These are phyloP conservation scores for Strobilomyces dryophilus DNA, from an alignment of 768 basidiomycete species.

Conservation along the genomic window DNA sequence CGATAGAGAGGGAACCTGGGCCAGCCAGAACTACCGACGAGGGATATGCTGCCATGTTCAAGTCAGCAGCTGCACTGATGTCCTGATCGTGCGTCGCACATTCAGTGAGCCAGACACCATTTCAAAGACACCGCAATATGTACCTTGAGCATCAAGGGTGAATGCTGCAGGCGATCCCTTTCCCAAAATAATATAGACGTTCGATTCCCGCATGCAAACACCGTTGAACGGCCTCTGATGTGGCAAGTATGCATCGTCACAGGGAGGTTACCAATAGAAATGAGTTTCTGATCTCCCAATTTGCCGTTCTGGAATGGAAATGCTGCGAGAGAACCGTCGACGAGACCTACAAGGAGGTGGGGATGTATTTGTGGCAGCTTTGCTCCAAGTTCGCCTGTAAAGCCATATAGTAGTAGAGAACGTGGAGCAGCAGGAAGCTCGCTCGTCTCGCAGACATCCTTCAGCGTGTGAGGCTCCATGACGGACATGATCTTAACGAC, in stretches of 20 bases:
- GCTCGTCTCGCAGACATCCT: constrained; percentile 23
- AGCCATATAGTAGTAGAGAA: constrained; percentile 53
- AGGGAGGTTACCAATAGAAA: constrained; percentile 64
- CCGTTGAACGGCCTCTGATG: constrained; percentile 48
- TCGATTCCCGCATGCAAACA: constrained; percentile 71
- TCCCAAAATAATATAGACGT: constrained; percentile 69
- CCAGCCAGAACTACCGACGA: constrained; percentile 59
- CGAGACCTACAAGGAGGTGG: constrained; percentile 69
- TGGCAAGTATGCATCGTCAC: constrained; percentile 54
- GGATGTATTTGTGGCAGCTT: constrained; percentile 38
- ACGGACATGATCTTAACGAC: constrained; percentile 52
- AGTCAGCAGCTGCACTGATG: constrained; percentile 44
- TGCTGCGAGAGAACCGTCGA: constrained; percentile 66
- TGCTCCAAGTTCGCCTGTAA: constrained; percentile 39
- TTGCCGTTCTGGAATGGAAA: constrained; percentile 42
- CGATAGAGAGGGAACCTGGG: constrained; percentile 54
- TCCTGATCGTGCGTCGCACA: constrained; percentile 35
- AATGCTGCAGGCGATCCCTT: constrained; percentile 57
- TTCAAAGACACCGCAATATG: constrained; percentile 1
- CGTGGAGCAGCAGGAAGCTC: constrained; percentile 42
- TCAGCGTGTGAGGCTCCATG: constrained; percentile 14
- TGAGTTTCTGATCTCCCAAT: constrained; percentile 49
- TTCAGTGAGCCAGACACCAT: background rate
- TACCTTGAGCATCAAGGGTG: constrained; percentile 71
- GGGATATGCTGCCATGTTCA: constrained; percentile 47